Base-by-base conservation (phyloP, 2,329 filamentous ascomycete genomes). In the Nigrospora sphaerica region DNA sequence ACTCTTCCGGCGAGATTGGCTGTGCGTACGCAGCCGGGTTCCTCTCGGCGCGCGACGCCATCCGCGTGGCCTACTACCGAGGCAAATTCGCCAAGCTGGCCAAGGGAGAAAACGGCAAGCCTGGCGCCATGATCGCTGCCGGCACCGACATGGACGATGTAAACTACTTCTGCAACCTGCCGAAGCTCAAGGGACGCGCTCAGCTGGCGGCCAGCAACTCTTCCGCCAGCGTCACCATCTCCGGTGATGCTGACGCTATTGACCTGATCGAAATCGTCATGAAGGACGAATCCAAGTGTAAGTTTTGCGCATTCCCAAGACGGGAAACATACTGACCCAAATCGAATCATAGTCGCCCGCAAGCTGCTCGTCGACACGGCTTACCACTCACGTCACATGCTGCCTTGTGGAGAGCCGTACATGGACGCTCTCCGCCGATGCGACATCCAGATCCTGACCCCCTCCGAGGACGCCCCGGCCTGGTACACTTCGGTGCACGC, bases 301-400 rank as follows among this genome's bases (percentile, higher is more conserved):
- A 28, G 23, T 10, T 28, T 6, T 9, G 5, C 7, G 7, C 23
- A 28, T 28, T 10, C 7, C 23, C 2, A 28, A 28, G 7, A 28
- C 2, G 23, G 23, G 10, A 28, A 28, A 6, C 23, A 7, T 28
- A 9, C 23, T 28, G 7, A 28, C 23, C 23, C 23, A 9, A 6
- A 10, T 10, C 23, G 10, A 28, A 28, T 9, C 23, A 28, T 9
- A 28, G 23, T 70, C 44, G 59, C 62, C 0, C 57, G 66, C 2
- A 12, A 60, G 0, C 56, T 77, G 0, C 46, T 57, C 42, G 65
- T 76, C 1, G 68, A 74, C 37, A 71, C 63, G 0, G 73, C 72
- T 0, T 77, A 76, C 44, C 73, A 77, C 55, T 76, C 73, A 0
- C 63, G 62, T 1, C 73, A 75, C 52, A 77, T 77, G 73, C 37